Percentiles rank a stretch among this genome's conserved stretches.
phyloP scores from a whole-genome alignment of 495 filamentous ascomycete genomes.

The Aspergillus sclerotiicarbonarius region DNA sequence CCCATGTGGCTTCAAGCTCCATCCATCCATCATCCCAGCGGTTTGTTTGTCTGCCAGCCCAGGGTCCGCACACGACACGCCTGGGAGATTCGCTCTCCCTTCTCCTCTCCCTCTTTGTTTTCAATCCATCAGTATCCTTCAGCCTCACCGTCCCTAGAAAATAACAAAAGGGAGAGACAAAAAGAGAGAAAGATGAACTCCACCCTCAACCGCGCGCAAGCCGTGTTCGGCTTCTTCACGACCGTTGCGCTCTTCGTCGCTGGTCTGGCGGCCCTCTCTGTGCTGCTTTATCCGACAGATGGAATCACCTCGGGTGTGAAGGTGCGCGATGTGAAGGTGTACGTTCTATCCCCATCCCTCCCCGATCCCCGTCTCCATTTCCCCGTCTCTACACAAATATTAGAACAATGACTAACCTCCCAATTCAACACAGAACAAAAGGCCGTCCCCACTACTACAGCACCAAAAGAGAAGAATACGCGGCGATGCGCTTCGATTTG shows the following conservation, averaged over 20 bases:
- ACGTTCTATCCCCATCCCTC: slow-evolving; percentile 35
- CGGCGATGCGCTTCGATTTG: slow-evolving; percentile 88
- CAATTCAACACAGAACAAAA: slow-evolving; percentile 55
- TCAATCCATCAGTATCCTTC: neutral
- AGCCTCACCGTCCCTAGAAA: neutral
- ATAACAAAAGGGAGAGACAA: neutral
- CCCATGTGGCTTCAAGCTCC: slow-evolving; percentile 39
- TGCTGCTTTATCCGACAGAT: slow-evolving; percentile 65
- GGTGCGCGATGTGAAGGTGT: slow-evolving; percentile 84
- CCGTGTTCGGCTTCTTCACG: slow-evolving; percentile 97
- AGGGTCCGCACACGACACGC: too few species aligned
- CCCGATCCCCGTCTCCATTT: neutral
- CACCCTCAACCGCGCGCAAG: slow-evolving; percentile 76
- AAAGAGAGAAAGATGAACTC: slow-evolving; percentile 64
- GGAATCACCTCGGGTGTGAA: slow-evolving; percentile 61
- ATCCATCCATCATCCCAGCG: neutral
- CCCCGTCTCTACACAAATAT: neutral
- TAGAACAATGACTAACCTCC: neutral
- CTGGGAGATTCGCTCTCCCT: neutral
- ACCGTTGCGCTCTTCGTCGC: slow-evolving; percentile 84
- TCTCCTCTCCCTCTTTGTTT: slow-evolving; percentile 1
- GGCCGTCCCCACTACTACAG: slow-evolving; percentile 94
- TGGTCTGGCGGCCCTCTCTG: slow-evolving; percentile 72
- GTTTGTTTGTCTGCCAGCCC: too few species aligned
- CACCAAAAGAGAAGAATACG: slow-evolving; percentile 88